phyloP scores from a whole-genome alignment of 2,329 filamentous ascomycete genomes.

The Talaromyces sp. region DNA sequence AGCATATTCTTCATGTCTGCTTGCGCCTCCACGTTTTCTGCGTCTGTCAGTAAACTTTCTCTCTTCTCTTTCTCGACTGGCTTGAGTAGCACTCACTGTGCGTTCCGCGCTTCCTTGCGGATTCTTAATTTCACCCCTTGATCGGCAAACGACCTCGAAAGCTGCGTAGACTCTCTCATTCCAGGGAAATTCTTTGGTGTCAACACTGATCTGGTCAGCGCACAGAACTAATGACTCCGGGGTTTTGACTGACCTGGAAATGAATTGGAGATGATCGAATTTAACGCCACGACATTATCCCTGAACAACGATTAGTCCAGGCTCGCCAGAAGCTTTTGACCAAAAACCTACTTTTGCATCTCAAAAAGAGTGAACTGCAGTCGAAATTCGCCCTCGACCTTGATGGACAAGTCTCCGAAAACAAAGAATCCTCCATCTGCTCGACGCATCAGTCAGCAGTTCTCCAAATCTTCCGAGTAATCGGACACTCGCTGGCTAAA shows the following conservation, averaged over 20 bases:
- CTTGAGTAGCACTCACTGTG: constrained; percentile 29
- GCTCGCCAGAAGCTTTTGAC: neutral
- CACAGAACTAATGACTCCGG: neutral
- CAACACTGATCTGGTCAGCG: constrained; percentile 28
- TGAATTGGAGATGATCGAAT: constrained; percentile 57
- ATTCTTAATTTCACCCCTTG: constrained; percentile 80
- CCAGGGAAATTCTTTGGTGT: constrained; percentile 69
- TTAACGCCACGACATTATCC: constrained; percentile 50
- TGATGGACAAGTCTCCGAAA: constrained; percentile 83
- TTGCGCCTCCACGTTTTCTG: constrained; percentile 39
- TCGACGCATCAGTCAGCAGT: constrained; percentile 16
- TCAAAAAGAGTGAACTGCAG: constrained; percentile 77
- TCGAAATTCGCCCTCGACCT: constrained; percentile 67
- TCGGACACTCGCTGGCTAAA: constrained; percentile 1
- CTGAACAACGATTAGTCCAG: constrained; percentile 20
- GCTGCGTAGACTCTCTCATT: constrained; percentile 74
- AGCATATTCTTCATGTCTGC: constrained; percentile 39
- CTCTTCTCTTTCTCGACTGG: neutral
- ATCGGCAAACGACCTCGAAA: constrained; percentile 79
- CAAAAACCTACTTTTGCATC: constrained; percentile 52
- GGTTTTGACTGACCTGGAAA: constrained; percentile 58
- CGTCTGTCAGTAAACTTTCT: constrained; percentile 17
- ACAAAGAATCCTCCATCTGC: constrained; percentile 82
- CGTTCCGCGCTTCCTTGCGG: constrained; percentile 73
- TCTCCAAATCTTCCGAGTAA: neutral